Conservation (phyloP, 1,284 basidiomycete species). For the Tylopilus sp. region DNA sequence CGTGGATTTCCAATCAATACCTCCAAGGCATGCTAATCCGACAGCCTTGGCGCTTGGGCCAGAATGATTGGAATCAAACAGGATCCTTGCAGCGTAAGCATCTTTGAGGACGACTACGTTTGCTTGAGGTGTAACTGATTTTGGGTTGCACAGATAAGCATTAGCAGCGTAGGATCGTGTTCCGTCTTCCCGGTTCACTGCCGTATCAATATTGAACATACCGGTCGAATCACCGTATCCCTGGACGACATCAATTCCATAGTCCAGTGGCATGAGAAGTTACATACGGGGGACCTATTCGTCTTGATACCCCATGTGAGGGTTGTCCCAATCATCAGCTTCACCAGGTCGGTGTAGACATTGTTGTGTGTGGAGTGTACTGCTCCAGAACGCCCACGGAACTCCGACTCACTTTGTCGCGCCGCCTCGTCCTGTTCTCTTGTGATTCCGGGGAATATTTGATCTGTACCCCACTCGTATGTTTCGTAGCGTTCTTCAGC, state of each 20-base stretch:
- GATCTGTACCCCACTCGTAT: slow-evolving; percentile 13
- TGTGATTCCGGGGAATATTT: slow-evolving; percentile 21
- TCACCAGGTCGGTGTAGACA: slow-evolving; percentile 17
- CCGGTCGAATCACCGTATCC: slow-evolving; percentile 21
- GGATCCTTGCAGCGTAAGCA: slow-evolving; percentile 13
- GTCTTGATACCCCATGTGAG: slow-evolving; percentile 14
- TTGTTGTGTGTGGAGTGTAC: slow-evolving; percentile 18
- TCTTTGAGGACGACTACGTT: slow-evolving; percentile 16
- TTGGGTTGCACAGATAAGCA: slow-evolving; percentile 14
- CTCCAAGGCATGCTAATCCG: slow-evolving; percentile 14
- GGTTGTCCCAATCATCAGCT: slow-evolving; percentile 15
- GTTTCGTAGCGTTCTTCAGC: slow-evolving; percentile 12
- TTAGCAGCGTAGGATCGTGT: slow-evolving; percentile 23
- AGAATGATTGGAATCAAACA: slow-evolving; percentile 2
- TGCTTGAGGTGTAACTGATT: slow-evolving; percentile 10
- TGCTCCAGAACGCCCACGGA: slow-evolving; percentile 13
- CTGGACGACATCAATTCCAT: slow-evolving; percentile 8
- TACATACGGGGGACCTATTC: slow-evolving; percentile 15
- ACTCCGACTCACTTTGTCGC: slow-evolving; percentile 11
- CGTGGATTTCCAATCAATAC: slow-evolving; percentile 14
- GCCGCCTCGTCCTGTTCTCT: slow-evolving; percentile 14
- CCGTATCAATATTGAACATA: slow-evolving; percentile 22
- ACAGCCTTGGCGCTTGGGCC: slow-evolving; percentile 1
- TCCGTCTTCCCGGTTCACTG: slow-evolving; percentile 16
- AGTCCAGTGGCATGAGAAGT: not conserved